phyloP scores from a whole-genome alignment of 2,329 filamentous ascomycete genomes.

The Zymoseptoria pseudotritici region DNA sequence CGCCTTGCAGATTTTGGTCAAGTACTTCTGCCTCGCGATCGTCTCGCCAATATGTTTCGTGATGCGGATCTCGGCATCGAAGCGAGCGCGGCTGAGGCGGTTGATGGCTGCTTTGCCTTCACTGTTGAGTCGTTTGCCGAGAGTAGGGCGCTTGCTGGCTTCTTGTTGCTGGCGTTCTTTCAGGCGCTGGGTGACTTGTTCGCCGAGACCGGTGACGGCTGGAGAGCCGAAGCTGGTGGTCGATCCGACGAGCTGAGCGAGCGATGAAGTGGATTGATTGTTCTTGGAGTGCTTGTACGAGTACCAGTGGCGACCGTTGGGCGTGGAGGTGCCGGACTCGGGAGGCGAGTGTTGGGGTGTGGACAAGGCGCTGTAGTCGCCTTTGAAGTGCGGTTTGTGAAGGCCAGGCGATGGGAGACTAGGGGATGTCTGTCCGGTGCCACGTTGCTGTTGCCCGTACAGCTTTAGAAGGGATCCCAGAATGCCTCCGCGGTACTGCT shows the following conservation, averaged over 20 bases:
- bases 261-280: conserved; percentile 35
- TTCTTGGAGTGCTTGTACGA: conserved; percentile 17
- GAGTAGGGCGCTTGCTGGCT: conserved; percentile 28
- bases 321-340: conserved; percentile 37
- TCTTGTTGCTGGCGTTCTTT: conserved; percentile 33
- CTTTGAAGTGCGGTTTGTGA: conserved; percentile 15
- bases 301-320: conserved; percentile 32
- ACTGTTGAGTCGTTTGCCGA: conserved; percentile 20
- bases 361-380: conserved; percentile 24
- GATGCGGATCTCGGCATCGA: conserved; percentile 49
- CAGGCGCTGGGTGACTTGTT: conserved; percentile 36
- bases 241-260: conserved; percentile 39
- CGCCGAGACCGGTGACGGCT: conserved; percentile 34
- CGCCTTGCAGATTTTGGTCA: conserved; percentile 75
- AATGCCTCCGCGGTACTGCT: conserved; percentile 65
- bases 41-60: conserved; percentile 59
- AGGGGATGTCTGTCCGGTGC: conserved; percentile 19
- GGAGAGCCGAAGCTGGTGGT: conserved; percentile 38
- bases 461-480: conserved; percentile 66
- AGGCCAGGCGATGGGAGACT: conserved; percentile 14
- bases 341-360: conserved; percentile 36
- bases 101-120: conserved; percentile 31
- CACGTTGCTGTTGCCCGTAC: conserved; percentile 41
- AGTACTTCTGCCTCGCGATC: conserved; percentile 71
- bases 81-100: conserved; percentile 28